Evolutionary conservation across 768 basidiomycete species (phyloP).

Genomic region (Phylloporus sp.): DNA sequence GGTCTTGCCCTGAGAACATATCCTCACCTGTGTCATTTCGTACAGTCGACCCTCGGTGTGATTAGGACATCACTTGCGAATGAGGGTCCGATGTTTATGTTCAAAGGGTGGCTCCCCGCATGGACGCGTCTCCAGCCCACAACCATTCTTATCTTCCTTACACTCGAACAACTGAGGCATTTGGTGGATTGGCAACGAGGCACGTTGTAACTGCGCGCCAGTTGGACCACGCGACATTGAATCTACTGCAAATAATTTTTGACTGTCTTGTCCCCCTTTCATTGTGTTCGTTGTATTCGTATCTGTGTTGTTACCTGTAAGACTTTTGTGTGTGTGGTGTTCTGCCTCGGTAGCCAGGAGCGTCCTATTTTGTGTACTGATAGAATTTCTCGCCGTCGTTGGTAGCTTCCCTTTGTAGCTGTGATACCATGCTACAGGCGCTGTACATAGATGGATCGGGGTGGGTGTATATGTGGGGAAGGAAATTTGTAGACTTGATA

Average conservation of each 20-base stretch:
- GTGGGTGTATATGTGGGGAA: not conserved
- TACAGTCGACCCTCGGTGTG: constrained; percentile 64
- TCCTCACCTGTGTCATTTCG: not conserved
- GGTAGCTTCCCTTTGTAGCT: not conserved
- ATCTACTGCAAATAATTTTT: not conserved
- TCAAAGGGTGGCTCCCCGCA: constrained; percentile 88
- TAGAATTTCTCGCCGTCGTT: not conserved
- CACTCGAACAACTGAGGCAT: constrained; percentile 77
- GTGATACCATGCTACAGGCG: not conserved
- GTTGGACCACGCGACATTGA: not conserved
- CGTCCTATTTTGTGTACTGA: not conserved
- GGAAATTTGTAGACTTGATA: too few species aligned
- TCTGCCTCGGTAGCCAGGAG: not conserved
- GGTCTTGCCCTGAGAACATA: not conserved
- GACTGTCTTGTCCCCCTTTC: not conserved
- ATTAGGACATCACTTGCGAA: constrained; percentile 63
- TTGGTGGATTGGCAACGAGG: constrained; percentile 57
- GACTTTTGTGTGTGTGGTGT: not conserved
- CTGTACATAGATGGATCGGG: not conserved
- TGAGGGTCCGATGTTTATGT: constrained; percentile 88
- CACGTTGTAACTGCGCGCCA: constrained; percentile 11
- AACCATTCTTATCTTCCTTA: constrained; percentile 84
- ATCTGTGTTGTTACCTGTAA: not conserved
- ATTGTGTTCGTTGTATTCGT: not conserved
- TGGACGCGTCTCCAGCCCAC: constrained; percentile 85